A percentile compares a stretch with the other conserved stretches of the same genome.
phyloP scores from a whole-genome alignment of 345 rosid genomes.

The Murraya paniculata region DNA sequence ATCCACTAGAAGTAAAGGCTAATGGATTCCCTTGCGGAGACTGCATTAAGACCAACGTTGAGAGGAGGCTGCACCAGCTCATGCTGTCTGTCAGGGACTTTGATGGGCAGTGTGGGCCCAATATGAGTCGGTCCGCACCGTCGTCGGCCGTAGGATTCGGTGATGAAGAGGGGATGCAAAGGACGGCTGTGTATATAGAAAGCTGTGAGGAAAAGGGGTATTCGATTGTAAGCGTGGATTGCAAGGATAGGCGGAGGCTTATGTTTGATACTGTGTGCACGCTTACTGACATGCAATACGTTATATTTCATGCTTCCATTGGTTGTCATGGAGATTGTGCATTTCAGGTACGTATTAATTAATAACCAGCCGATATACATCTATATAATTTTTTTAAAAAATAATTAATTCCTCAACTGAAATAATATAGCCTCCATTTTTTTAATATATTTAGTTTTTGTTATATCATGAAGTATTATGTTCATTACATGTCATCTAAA shows the following conservation, averaged over 20 bases:
- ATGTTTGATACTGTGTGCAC: slow-evolving; percentile 82
- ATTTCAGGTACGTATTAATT: slow-evolving; percentile 44
- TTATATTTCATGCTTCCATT: slow-evolving; percentile 67
- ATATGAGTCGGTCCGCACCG: background rate
- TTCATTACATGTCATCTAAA: background rate
- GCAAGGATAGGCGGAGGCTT: slow-evolving; percentile 66
- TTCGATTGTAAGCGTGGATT: slow-evolving; percentile 57
- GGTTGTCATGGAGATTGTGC: slow-evolving; percentile 45
- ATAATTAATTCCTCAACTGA: background rate
- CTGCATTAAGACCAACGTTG: slow-evolving; percentile 44
- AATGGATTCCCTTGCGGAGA: slow-evolving; percentile 40
- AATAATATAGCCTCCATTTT: no score
- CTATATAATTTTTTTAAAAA: no score
- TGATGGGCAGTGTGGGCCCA: slow-evolving; percentile 36
- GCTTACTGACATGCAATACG: slow-evolving; percentile 75
- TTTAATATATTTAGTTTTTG: background rate
- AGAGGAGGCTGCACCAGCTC: slow-evolving; percentile 69
- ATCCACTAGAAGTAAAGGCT: slow-evolving; percentile 34
- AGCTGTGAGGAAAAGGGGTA: slow-evolving; percentile 66
- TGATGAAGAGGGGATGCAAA: slow-evolving; percentile 19
- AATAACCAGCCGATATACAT: no score
- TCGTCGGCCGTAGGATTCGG: no score
- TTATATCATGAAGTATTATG: background rate
- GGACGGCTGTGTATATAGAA: slow-evolving; percentile 43
- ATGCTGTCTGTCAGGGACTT: slow-evolving; percentile 72